A percentile compares a stretch with the other conserved stretches of the same genome.
These are phyloP conservation scores for Daldinia decipiens DNA, from an alignment of 495 filamentous ascomycete species.

Conservation along the genomic window DNA sequence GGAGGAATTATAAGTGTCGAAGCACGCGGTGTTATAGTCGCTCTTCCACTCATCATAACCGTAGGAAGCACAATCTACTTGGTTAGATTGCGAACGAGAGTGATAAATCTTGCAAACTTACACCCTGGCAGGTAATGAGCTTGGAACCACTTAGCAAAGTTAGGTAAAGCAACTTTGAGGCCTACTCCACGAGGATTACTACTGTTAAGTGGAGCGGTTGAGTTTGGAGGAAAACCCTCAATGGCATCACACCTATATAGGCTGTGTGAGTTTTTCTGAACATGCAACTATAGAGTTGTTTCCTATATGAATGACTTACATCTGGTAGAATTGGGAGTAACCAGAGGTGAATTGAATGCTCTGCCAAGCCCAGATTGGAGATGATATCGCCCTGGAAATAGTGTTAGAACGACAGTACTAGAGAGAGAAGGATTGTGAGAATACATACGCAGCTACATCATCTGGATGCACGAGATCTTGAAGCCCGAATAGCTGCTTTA, in stretches of 20 bases:
- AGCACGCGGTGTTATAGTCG: slow-evolving; percentile 59
- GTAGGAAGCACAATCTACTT: slow-evolving; percentile 45
- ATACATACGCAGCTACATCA: slow-evolving; percentile 64
- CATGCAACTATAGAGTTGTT: background rate
- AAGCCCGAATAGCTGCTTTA: slow-evolving; percentile 68
- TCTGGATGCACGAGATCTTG: slow-evolving; percentile 61
- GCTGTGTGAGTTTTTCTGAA: background rate
- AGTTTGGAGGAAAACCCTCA: slow-evolving; percentile 47
- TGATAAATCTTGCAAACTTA: slow-evolving; percentile 44
- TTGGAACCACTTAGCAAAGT: slow-evolving; percentile 66
- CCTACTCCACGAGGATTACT: slow-evolving; percentile 62
- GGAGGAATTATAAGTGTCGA: slow-evolving; percentile 64
- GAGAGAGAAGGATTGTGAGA: background rate
- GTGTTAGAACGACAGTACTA: slow-evolving; percentile 22
- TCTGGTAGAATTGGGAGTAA: slow-evolving; percentile 63
- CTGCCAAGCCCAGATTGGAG: slow-evolving; percentile 70
- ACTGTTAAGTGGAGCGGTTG: slow-evolving; percentile 40
- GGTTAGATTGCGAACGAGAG: slow-evolving; percentile 8
- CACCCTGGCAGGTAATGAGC: slow-evolving; percentile 58
- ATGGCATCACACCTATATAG: slow-evolving; percentile 49
- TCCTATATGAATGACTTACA: slow-evolving; percentile 47
- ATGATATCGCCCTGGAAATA: slow-evolving; percentile 56
- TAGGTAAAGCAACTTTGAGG: slow-evolving; percentile 62
- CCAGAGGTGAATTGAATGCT: slow-evolving; percentile 58
- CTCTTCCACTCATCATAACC: slow-evolving; percentile 61